phyloP scores from a whole-genome alignment of 2,329 filamentous ascomycete genomes.

The Fusarium dimerum region DNA sequence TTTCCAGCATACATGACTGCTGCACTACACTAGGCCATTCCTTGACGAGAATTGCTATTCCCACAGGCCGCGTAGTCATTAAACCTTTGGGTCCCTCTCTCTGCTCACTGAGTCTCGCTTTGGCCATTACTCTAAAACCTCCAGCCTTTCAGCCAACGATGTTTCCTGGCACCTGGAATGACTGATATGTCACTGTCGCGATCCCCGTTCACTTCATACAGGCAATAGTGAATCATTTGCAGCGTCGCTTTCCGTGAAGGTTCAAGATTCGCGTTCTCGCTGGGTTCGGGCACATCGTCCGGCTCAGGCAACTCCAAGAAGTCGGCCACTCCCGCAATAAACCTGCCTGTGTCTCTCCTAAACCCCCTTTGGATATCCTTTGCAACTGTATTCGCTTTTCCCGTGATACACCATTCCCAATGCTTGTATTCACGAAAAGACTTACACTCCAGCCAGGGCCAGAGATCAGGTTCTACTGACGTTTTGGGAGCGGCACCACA shows the following conservation, averaged over 20 bases:
- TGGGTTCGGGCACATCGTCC: neutral
- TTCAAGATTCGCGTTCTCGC: neutral
- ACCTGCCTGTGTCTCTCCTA: slow-evolving; percentile 2
- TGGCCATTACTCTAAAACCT: neutral
- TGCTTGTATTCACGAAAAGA: slow-evolving; percentile 1
- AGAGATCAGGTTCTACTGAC: slow-evolving; percentile 4
- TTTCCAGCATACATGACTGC: too few relatives aligned
- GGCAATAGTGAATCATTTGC: slow-evolving; percentile 3
- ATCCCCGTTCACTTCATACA: neutral
- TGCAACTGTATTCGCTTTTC: neutral
- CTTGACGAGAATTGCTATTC: too few relatives aligned
- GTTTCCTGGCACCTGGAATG: slow-evolving; percentile 4
- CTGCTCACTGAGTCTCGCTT: too few relatives aligned
- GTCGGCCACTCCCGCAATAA: neutral
- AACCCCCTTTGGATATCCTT: slow-evolving; percentile 1
- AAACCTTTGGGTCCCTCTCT: too few relatives aligned
- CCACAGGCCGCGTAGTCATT: too few relatives aligned
- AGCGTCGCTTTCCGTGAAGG: slow-evolving; percentile 2
- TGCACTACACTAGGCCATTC: too few relatives aligned
- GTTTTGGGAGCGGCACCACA: slow-evolving; percentile 1
- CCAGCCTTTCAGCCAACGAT: slow-evolving; percentile 11
- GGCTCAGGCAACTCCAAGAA: neutral
- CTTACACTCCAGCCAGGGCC: slow-evolving; percentile 3
- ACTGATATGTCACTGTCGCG: slow-evolving; percentile 6
- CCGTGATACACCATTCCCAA: slow-evolving; percentile 4